Evolutionary conservation across 2,329 filamentous ascomycete species (phyloP), one percentile per base, ranked within the genome.

Genomic region (Elsinoe australis): DNA sequence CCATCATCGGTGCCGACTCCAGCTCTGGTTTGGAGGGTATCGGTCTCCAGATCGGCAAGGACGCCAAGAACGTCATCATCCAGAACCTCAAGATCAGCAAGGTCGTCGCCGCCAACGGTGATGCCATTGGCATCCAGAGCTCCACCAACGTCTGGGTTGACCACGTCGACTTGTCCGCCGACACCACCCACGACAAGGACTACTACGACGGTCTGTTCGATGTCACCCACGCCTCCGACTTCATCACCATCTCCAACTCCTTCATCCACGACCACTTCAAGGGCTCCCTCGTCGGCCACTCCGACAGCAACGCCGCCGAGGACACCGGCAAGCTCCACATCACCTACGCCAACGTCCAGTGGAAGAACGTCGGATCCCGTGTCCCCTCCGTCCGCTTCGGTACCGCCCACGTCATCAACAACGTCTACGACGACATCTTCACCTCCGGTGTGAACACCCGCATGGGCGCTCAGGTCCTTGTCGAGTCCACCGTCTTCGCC

Each of bases 121-220:
- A 80, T 58, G 69, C 72, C 31, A 67, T 80, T 47, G 68, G 69
- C 2, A 65, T 77, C 2, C 68, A 78, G 52, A 56, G 59, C 2
- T 64, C 68, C 1, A 68, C 59, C 3, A 73, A 74, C 48, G 67
- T 80, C 21, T 85, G 80, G 81, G 67, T 85, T 42, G 81, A 85
- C 66, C 81, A 84, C 67, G 71, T 72, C 60, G 80, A 85, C 54
- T 70, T 85, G 17, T 79, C 74, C 3, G 78, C 76, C 18, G 74
- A 83, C 64, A 59, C 61, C 26, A 67, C 72, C 56, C 69, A 76
- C 59, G 78, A 72, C 68, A 85, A 85, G 67, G 79, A 85, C 67
- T 82, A 75, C 67, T 84, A 82, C 59, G 82, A 85, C 49, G 81
- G 82, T 24, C 73, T 85, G 1, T 65, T 80, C 38, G 82, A 85